Evolutionary conservation across 2,329 filamentous ascomycete genomes (phyloP).

Genomic region (Penicillium sp.): DNA sequence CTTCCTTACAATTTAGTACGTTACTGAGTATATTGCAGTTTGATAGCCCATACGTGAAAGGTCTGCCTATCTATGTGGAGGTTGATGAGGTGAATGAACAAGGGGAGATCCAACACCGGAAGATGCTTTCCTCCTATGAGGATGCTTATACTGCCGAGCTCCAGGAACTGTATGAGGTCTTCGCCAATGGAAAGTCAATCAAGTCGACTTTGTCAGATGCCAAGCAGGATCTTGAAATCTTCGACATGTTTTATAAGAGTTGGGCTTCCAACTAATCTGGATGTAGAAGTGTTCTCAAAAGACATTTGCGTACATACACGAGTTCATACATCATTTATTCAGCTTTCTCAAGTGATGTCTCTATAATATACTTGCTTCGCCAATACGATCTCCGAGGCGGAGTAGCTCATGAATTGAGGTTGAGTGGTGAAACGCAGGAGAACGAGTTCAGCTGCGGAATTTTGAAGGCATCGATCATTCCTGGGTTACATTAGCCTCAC

Average conservation of each 20-base stretch:
- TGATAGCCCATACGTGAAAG: conserved; percentile 19
- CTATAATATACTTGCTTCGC: too few relatives aligned
- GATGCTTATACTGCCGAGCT: conserved; percentile 48
- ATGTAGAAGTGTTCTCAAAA: not conserved
- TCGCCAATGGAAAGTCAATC: conserved; percentile 36
- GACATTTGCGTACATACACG: not conserved
- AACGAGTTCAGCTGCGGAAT: conserved; percentile 30
- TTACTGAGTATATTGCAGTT: not conserved
- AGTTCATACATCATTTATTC: not conserved
- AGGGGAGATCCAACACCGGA: conserved; percentile 33
- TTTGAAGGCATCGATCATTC: conserved; percentile 31
- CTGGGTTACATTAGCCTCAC: conserved; percentile 2
- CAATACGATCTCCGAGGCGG: too few relatives aligned
- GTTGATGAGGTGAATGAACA: conserved; percentile 19
- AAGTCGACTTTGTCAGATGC: conserved; percentile 47
- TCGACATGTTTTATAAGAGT: conserved; percentile 31
- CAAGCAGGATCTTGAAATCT: conserved; percentile 39
- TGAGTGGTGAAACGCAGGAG: conserved; percentile 31
- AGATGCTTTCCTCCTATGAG: conserved; percentile 48
- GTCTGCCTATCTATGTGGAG: conserved; percentile 15
- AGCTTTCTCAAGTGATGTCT: too few relatives aligned
- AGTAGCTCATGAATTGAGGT: conserved; percentile 20
- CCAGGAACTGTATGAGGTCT: conserved; percentile 36
- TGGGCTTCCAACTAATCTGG: conserved; percentile 1
- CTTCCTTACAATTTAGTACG: not conserved